Conservation (phyloP, 2,329 filamentous ascomycete genomes). For the Hymenoscyphus albidus region DNA sequence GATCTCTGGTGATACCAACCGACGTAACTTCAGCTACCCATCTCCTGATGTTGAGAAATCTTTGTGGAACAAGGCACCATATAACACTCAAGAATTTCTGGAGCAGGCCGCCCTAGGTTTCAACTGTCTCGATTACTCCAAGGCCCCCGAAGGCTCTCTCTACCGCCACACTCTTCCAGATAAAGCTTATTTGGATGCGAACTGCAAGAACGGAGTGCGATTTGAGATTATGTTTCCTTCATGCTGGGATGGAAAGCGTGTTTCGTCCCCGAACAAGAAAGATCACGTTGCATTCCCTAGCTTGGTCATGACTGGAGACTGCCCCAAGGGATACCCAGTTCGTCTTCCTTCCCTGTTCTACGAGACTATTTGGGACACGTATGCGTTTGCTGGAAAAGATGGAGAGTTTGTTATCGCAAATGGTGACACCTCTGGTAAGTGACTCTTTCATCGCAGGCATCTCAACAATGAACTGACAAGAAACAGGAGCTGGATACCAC, state of each 20-base stretch:
- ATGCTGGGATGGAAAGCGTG: conserved; percentile 76
- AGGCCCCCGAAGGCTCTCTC: conserved; percentile 53
- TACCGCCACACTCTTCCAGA: conserved; percentile 78
- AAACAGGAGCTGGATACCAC: conserved; percentile 67
- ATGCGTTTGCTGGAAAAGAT: conserved; percentile 55
- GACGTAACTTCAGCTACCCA: conserved; percentile 65
- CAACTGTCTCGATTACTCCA: conserved; percentile 86
- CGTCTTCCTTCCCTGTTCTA: conserved; percentile 75
- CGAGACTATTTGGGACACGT: conserved; percentile 80
- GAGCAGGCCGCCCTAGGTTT: conserved; percentile 82
- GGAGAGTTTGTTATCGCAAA: conserved; percentile 75
- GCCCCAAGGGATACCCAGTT: conserved; percentile 64
- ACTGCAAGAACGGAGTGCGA: conserved; percentile 78
- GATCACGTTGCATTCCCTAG: conserved; percentile 75
- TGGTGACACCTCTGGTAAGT: conserved; percentile 68
- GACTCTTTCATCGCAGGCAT: background rate
- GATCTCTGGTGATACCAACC: conserved; percentile 68
- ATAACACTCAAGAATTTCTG: conserved; percentile 64
- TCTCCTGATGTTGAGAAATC: conserved; percentile 67
- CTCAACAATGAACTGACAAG: conserved; percentile 11
- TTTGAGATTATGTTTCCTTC: conserved; percentile 85
- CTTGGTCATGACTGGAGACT: conserved; percentile 70
- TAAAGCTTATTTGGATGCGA: conserved; percentile 73
- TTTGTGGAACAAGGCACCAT: conserved; percentile 53
- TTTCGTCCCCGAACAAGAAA: conserved; percentile 50